Evolutionary conservation across 2,329 filamentous ascomycete species (phyloP), one percentile per base, ranked within the genome.

Genomic region (Madurella fahalii): DNA sequence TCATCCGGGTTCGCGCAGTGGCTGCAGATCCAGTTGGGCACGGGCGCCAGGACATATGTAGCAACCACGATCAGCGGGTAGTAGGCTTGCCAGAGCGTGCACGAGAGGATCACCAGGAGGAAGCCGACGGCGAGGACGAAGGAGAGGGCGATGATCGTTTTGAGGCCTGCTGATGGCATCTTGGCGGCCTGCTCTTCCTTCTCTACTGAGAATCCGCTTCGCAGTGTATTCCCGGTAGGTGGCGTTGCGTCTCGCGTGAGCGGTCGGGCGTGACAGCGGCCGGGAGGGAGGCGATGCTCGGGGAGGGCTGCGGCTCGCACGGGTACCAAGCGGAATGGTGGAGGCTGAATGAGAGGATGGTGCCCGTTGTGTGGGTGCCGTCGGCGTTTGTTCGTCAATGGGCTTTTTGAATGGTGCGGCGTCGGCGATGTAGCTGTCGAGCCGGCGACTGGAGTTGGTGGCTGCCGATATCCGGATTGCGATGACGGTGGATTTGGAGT

Each of bases 101-200:
- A 95, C 60, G 92, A 96, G 67, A 99, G 89, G 74, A 99, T 99
- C 65, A 97, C 94, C 64, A 99, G 90, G 67, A 99, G 89, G 77
- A 99, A 99, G 66, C 94, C 94, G 67, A 99, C 94, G 65, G 94
- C 94, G 63, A 99, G 90, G 71, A 99, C 94, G 76, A 99, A 99
- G 70, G 94, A 97, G 65, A 99, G 89, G 62, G 90, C 90, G 74
- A 99, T 99, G 75, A 99, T 99, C 64, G 94, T 99, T 78, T 96
- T 97, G 69, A 99, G 86, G 71, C 94, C 94, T 66, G 94, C 91
- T 78, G 89, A 83, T 76, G 80, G 72, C 81, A 84, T 83, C 61
- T 66, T 78, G 75, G 68, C 25, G 25, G 25, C 25, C 25, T 25
- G 58, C 58, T 37, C 11, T 9, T 37, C 13, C 9, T 11, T 37